Evolutionary conservation across 148 eudicot species (phyloP).

Genomic region (Pharnaceum exiguum): DNA sequence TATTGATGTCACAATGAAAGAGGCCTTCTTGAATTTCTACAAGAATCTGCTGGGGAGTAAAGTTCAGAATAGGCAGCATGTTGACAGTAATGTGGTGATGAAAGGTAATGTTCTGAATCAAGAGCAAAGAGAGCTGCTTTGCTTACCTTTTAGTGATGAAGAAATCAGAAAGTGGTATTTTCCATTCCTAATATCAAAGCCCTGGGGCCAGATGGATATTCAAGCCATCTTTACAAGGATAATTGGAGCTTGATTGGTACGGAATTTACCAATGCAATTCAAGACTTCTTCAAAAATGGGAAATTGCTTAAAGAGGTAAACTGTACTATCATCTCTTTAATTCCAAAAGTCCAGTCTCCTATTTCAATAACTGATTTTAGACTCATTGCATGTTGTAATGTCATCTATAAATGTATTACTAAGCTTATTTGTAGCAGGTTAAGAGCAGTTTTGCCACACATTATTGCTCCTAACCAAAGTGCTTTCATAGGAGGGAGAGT

Average conservation of each 20-base stretch:
- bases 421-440: background rate
- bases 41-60: too few relatives aligned
- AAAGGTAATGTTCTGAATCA: background rate
- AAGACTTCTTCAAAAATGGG: background rate
- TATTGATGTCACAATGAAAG: too few relatives aligned
- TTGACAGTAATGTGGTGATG: too few relatives aligned
- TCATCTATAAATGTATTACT: background rate
- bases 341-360: background rate
- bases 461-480: background rate
- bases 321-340: background rate
- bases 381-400: background rate
- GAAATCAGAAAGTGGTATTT: background rate
- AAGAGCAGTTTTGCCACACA: background rate
- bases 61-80: too few relatives aligned
- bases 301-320: background rate
- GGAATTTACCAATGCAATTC: background rate
- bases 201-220: background rate
- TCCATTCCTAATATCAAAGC: background rate
- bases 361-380: background rate
- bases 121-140: background rate
- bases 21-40: too few relatives aligned
- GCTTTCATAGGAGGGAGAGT: background rate
- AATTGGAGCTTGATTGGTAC: background rate
- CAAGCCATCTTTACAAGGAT: background rate
- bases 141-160: background rate